Conservation (phyloP, 164 flowering plant genomes). For the Magnolia sinica region DNA sequence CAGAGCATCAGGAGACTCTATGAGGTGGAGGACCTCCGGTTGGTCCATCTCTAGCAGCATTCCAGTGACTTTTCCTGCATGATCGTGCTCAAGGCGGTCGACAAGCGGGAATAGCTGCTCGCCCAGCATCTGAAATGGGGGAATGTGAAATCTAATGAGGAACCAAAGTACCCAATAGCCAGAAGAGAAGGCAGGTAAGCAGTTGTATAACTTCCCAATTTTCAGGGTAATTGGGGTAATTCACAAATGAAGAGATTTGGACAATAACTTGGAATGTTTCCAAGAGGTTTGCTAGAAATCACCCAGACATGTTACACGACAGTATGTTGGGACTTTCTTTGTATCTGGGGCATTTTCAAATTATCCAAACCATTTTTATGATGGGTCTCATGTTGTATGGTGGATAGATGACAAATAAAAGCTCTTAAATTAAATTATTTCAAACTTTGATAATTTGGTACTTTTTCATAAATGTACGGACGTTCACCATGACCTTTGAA, state of each 20-base stretch:
- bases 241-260: neutral
- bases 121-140: conserved; percentile 58
- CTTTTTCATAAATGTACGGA: too few relatives aligned
- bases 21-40: conserved; percentile 69
- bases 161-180: neutral
- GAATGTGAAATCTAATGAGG: neutral
- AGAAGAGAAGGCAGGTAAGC: neutral
- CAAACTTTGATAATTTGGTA: too few relatives aligned
- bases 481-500: too few relatives aligned
- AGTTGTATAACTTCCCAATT: neutral
- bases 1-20: conserved; percentile 71
- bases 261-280: neutral
- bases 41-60: conserved; percentile 84
- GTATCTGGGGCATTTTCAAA: too few relatives aligned
- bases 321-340: too few relatives aligned
- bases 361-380: too few relatives aligned
- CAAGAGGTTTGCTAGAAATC: too few relatives aligned
- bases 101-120: conserved; percentile 73
- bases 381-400: too few relatives aligned
- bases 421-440: too few relatives aligned
- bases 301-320: too few relatives aligned
- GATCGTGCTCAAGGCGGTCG: conserved; percentile 43
- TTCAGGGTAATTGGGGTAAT: neutral
- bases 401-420: too few relatives aligned
- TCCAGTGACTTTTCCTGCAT: conserved; percentile 64